phyloP scores from a whole-genome alignment of 139 green algal genomes.

The Astrephomene gubernaculifera region DNA sequence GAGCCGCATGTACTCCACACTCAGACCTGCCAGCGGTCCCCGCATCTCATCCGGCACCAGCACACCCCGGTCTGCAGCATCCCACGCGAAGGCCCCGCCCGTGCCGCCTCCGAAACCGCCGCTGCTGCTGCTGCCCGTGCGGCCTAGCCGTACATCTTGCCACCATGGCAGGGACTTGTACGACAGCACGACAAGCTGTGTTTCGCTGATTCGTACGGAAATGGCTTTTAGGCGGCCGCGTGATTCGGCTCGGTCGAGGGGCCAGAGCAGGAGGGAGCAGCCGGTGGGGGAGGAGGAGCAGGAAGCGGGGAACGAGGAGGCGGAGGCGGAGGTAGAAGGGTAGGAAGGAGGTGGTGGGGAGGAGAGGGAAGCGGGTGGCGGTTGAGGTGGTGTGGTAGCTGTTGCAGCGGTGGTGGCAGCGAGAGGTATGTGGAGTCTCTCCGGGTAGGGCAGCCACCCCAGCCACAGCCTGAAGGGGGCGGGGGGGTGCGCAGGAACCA shows the following conservation, averaged over 20 bases:
- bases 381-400: no score
- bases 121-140: no score
- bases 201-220: slow-evolving; percentile 47
- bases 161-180: slow-evolving; percentile 51
- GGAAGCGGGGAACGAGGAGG: neutral
- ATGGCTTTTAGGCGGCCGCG: slow-evolving; percentile 58
- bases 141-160: slow-evolving; percentile 47
- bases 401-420: no score
- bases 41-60: slow-evolving; percentile 27
- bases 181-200: slow-evolving; percentile 54
- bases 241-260: slow-evolving; percentile 56
- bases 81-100: no score
- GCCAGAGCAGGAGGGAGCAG: slow-evolving; percentile 58
- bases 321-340: neutral
- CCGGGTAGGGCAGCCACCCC: slow-evolving; percentile 36
- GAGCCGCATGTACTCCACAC: slow-evolving; percentile 42
- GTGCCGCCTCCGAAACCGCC: no score
- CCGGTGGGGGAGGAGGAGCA: neutral
- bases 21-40: slow-evolving; percentile 21
- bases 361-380: neutral
- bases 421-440: slow-evolving; percentile 1
- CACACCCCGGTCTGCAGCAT: neutral
- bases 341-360: neutral
- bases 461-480: slow-evolving; percentile 14
- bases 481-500: neutral